Conservation (phyloP, 768 basidiomycete species). For the Strobilomyces confusus region DNA sequence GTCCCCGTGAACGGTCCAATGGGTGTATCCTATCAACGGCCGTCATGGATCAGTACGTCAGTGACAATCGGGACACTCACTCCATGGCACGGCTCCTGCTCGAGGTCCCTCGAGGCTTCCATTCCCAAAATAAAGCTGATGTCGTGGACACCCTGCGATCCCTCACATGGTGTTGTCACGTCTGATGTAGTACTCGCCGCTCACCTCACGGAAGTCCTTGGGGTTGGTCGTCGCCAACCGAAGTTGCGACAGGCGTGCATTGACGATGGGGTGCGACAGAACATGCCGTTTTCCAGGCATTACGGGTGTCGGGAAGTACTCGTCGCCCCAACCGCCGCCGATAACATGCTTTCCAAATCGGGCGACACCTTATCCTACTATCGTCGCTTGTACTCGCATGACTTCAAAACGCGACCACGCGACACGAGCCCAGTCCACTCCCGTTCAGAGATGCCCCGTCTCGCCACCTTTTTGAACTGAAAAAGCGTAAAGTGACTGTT, state of each 20-base stretch:
- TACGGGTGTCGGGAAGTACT: constrained; percentile 6
- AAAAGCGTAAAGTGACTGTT: constrained; percentile 87
- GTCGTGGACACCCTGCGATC: constrained; percentile 59
- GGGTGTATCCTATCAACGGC: constrained; percentile 56
- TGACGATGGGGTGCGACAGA: constrained; percentile 68
- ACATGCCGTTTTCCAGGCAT: constrained; percentile 44
- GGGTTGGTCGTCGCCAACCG: constrained; percentile 55
- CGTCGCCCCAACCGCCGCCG: too few species aligned
- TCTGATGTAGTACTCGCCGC: constrained; percentile 1
- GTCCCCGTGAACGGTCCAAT: too few species aligned
- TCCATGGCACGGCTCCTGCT: constrained; percentile 58
- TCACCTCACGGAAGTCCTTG: constrained; percentile 78
- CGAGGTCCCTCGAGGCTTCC: constrained; percentile 71
- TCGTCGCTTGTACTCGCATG: constrained; percentile 91
- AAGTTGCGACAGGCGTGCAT: constrained; percentile 68
- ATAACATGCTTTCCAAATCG: background rate
- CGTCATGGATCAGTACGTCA: background rate
- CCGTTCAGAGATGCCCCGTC: constrained; percentile 44
- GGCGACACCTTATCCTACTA: constrained; percentile 24
- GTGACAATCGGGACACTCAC: constrained; percentile 38
- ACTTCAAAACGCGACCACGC: constrained; percentile 61
- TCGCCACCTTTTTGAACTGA: constrained; percentile 65
- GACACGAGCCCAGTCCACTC: constrained; percentile 57
- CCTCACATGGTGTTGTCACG: constrained; percentile 2
- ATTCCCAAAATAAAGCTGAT: constrained; percentile 79